Percentiles rank a stretch among this genome's conserved stretches.
Conservation (phyloP, 495 filamentous ascomycete genomes). For the Podospora fimiseda region DNA sequence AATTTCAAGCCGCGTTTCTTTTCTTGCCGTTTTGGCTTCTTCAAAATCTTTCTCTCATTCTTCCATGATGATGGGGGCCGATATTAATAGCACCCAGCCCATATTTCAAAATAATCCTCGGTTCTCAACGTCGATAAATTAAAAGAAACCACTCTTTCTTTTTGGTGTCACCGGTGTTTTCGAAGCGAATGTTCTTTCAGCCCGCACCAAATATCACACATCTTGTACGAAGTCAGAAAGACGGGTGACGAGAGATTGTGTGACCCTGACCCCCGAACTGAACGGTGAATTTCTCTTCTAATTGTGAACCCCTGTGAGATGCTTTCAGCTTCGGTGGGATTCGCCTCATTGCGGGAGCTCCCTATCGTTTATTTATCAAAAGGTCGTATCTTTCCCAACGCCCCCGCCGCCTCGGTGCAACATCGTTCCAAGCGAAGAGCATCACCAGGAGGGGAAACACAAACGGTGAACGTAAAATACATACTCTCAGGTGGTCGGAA, state of each 20-base stretch:
- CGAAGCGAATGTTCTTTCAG: too few relatives aligned
- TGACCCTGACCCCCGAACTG: not conserved
- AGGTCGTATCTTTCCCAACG: not conserved
- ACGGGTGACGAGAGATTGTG: not conserved
- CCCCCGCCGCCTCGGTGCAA: slow-evolving; percentile 1
- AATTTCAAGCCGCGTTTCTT: too few relatives aligned
- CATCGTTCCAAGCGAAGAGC: not conserved
- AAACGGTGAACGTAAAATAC: not conserved
- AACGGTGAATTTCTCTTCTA: not conserved
- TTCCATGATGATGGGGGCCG: too few relatives aligned
- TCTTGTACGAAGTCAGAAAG: not conserved
- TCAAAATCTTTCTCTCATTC: too few relatives aligned
- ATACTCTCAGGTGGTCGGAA: not conserved
- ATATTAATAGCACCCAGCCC: too few relatives aligned
- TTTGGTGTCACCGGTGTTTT: too few relatives aligned
- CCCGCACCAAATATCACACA: too few relatives aligned
- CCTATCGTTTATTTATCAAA: slow-evolving; percentile 2
- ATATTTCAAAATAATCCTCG: too few relatives aligned
- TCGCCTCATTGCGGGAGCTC: not conserved
- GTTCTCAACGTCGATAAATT: too few relatives aligned
- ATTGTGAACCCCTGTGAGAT: not conserved
- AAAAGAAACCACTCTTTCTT: too few relatives aligned
- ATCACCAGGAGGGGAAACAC: not conserved
- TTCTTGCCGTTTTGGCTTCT: too few relatives aligned
- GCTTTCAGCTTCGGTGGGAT: not conserved